A percentile compares a stretch with the other conserved stretches of the same genome.
Evolutionary conservation across 176 grass and related monocot species (phyloP).

Genomic region (Stipa capillata): DNA sequence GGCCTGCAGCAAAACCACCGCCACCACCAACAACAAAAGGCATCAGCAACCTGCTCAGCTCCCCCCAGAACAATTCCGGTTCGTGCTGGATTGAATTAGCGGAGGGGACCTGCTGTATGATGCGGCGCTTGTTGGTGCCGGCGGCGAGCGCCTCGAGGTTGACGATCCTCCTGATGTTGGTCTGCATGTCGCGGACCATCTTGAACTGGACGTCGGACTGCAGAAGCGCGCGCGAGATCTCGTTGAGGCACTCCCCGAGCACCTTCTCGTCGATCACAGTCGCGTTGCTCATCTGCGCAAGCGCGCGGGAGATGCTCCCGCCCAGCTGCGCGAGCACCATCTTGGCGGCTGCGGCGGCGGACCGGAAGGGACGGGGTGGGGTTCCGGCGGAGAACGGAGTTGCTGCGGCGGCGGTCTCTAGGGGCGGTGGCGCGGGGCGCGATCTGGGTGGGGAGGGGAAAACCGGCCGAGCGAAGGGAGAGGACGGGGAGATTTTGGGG

Average conservation of each 20-base stretch:
- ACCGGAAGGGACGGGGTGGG: background rate
- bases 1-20: constrained; percentile 14
- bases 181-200: constrained; percentile 43
- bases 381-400: background rate
- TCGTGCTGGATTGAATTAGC: background rate
- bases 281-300: constrained; percentile 65
- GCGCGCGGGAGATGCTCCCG: constrained; percentile 60
- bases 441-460: background rate
- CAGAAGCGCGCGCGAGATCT: constrained; percentile 49
- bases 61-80: no score
- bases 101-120: constrained; percentile 45
- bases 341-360: background rate
- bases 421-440: background rate
- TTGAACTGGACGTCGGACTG: constrained; percentile 51
- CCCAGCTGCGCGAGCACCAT: constrained; percentile 70
- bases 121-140: constrained; percentile 58
- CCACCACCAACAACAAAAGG: background rate
- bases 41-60: background rate
- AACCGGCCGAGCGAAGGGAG: background rate
- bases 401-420: background rate
- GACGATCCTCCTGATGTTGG: constrained; percentile 44
- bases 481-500: background rate
- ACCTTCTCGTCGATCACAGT: constrained; percentile 70
- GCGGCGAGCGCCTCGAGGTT: constrained; percentile 53
- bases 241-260: constrained; percentile 54